These are phyloP conservation scores for Fulvia fulva DNA, from an alignment of 2,329 filamentous ascomycete genomes.

Conservation along the genomic window DNA sequence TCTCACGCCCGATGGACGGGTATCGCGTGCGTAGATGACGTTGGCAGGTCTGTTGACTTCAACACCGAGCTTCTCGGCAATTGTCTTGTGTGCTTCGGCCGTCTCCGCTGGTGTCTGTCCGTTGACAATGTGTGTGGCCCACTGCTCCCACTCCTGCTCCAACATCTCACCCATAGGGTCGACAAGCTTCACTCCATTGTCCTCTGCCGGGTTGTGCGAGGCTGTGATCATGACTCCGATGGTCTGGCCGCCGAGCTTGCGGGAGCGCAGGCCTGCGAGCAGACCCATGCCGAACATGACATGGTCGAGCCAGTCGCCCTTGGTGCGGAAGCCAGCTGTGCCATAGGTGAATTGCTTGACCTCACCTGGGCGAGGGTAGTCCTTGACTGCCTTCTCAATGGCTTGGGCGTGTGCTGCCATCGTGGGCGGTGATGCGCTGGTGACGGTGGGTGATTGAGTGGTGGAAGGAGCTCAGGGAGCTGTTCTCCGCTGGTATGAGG, in stretches of 20 bases:
- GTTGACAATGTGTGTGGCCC: conserved; percentile 88
- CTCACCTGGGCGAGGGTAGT: conserved; percentile 32
- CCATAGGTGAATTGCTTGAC: conserved; percentile 52
- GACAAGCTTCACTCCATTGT: conserved; percentile 93
- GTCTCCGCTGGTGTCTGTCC: conserved; percentile 70
- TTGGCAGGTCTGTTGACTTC: conserved; percentile 64
- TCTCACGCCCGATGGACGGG: conserved; percentile 81
- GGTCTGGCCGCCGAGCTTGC: conserved; percentile 82
- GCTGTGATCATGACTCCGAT: conserved; percentile 97
- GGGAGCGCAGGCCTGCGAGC: conserved; percentile 80
- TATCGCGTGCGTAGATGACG: conserved; percentile 89
- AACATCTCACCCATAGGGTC: conserved; percentile 98
- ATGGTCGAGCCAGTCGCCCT: conserved; percentile 78
- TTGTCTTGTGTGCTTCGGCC: conserved; percentile 68
- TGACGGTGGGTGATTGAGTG: background rate
- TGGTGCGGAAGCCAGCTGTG: conserved; percentile 65
- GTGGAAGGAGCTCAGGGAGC: background rate
- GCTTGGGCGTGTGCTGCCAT: conserved; percentile 17
- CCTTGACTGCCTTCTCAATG: conserved; percentile 30
- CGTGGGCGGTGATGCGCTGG: background rate
- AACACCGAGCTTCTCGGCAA: conserved; percentile 72
- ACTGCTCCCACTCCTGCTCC: conserved; percentile 84
- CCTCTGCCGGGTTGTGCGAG: conserved; percentile 83
- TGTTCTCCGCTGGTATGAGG: background rate
- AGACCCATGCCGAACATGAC: conserved; percentile 91